Percentiles rank a stretch among this genome's conserved stretches.
phyloP scores from a whole-genome alignment of 2,329 filamentous ascomycete genomes.

The Tympanopsis confertula region DNA sequence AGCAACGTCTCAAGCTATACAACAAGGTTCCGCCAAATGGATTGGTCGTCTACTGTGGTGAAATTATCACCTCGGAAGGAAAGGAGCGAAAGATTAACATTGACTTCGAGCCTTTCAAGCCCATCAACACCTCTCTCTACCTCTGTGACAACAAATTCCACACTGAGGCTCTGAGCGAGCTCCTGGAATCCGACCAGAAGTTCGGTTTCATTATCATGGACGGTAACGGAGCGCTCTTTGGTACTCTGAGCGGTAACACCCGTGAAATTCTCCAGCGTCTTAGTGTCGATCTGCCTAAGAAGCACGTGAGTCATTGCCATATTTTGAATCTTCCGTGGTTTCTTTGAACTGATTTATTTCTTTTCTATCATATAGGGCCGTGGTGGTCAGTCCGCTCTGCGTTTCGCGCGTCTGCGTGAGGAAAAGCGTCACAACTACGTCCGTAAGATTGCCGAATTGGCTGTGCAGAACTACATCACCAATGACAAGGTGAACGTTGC shows the following conservation, averaged over 20 bases:
- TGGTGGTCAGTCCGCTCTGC: slow-evolving; percentile 98
- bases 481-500: slow-evolving; percentile 97
- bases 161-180: slow-evolving; percentile 89
- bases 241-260: slow-evolving; percentile 92
- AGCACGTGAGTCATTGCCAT: no score
- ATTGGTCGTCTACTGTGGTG: slow-evolving; percentile 96
- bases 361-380: no score
- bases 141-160: slow-evolving; percentile 99
- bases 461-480: slow-evolving; percentile 97
- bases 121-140: slow-evolving; percentile 98
- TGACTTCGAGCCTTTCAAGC: slow-evolving; percentile 99
- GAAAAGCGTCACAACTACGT: slow-evolving; percentile 99
- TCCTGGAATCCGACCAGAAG: slow-evolving; percentile 97
- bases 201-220: slow-evolving; percentile 99
- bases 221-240: slow-evolving; percentile 94
- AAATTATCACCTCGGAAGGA: slow-evolving; percentile 97
- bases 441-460: slow-evolving; percentile 93
- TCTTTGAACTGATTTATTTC: no score
- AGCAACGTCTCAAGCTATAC: slow-evolving; percentile 97
- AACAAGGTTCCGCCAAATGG: slow-evolving; percentile 98
- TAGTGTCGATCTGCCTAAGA: slow-evolving; percentile 96
- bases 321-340: no score
- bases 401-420: slow-evolving; percentile 98
- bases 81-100: slow-evolving; percentile 99
- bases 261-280: slow-evolving; percentile 96